Percentiles rank a stretch among this genome's conserved stretches.
Evolutionary conservation across 352 stramenopile genomes (phyloP).

Genomic region (Globisporangium okanoganense): DNA sequence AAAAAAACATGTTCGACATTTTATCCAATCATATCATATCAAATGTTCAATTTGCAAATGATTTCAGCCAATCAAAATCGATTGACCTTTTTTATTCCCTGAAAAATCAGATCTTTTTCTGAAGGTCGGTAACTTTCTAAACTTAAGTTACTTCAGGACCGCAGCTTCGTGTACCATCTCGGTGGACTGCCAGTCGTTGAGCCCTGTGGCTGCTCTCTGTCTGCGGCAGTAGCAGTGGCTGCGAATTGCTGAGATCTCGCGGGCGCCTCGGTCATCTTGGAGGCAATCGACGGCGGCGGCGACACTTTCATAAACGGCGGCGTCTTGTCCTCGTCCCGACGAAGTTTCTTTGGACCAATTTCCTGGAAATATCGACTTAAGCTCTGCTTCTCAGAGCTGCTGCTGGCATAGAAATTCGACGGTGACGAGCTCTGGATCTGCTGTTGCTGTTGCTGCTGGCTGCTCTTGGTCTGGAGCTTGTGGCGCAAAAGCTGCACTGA

Average conservation of each 20-base stretch:
- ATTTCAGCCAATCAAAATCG: background rate
- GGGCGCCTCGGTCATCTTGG: slow-evolving; percentile 45
- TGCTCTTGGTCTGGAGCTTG: slow-evolving; percentile 15
- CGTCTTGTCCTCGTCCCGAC: slow-evolving; percentile 5
- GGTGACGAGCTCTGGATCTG: background rate
- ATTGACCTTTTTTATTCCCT: background rate
- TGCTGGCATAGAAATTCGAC: background rate
- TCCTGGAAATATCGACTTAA: background rate
- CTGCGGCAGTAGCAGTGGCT: background rate
- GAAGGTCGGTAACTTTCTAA: background rate
- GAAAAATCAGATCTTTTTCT: slow-evolving; percentile 1
- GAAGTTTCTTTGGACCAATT: background rate
- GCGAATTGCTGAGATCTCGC: slow-evolving; percentile 17
- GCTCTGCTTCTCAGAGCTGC: background rate
- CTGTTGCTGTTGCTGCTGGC: background rate
- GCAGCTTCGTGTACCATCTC: slow-evolving; percentile 70
- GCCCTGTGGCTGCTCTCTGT: background rate
- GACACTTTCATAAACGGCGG: slow-evolving; percentile 26
- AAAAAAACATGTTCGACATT: background rate
- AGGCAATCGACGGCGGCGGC: slow-evolving; percentile 28
- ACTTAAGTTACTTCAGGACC: slow-evolving; percentile 18
- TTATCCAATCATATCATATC: background rate
- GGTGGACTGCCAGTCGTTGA: slow-evolving; percentile 20
- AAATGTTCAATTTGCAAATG: background rate
- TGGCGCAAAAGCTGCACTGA: slow-evolving; percentile 43